These are phyloP conservation scores for Ocimum tenuiflorum DNA, from an alignment of 257 asterid genomes.

Conservation along the genomic window DNA sequence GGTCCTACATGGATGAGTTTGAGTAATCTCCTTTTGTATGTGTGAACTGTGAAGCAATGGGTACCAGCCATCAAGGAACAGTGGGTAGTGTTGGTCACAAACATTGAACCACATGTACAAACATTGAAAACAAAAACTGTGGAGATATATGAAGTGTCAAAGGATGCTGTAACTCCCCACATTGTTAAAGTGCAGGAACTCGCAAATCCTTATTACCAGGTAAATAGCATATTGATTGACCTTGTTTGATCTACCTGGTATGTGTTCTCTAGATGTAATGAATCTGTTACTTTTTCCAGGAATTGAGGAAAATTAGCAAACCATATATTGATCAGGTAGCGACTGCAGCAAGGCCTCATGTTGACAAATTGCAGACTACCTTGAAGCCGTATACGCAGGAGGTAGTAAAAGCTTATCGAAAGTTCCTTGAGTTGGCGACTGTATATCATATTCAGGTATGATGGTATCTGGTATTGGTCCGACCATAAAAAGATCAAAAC, in stretches of 20 bases:
- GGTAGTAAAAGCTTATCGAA: conserved; percentile 55
- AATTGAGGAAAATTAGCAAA: conserved; percentile 57
- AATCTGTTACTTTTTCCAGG: conserved; percentile 38
- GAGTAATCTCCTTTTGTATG: neutral
- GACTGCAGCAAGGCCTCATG: conserved; percentile 77
- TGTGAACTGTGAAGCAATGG: conserved; percentile 66
- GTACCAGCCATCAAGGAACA: conserved; percentile 66
- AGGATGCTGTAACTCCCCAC: conserved; percentile 55
- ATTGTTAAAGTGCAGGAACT: conserved; percentile 59
- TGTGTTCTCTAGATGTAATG: conserved; percentile 20
- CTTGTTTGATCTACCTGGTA: conserved; percentile 4
- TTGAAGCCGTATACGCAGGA: conserved; percentile 60
- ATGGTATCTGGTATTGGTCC: neutral
- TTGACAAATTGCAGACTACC: conserved; percentile 46
- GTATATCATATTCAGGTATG: conserved; percentile 71
- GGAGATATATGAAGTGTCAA: conserved; percentile 60
- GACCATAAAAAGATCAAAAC: neutral
- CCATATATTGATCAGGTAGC: conserved; percentile 84
- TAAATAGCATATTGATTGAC: conserved; percentile 16
- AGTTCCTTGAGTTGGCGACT: conserved; percentile 67
- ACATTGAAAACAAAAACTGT: conserved; percentile 44
- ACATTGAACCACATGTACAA: conserved; percentile 63
- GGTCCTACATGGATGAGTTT: conserved; percentile 2
- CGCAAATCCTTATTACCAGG: conserved; percentile 73
- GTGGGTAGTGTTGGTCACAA: conserved; percentile 57